A percentile compares a stretch with the other conserved stretches of the same genome.
Conservation (phyloP, 257 asterid species). For the Lavandula angustifolia region DNA sequence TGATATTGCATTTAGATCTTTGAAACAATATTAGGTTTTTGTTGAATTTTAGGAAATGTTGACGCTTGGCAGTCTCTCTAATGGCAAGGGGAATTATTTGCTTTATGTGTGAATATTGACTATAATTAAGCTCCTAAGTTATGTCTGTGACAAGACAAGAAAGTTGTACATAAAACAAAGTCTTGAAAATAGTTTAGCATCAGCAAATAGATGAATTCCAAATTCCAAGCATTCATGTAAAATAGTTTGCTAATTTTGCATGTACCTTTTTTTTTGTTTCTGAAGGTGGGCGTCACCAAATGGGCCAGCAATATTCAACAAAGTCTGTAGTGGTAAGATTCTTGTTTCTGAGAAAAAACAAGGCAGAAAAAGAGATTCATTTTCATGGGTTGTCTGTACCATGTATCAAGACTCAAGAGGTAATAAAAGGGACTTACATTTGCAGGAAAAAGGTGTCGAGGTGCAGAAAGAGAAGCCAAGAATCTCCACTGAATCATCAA, state of each 20-base stretch:
- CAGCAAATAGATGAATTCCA: too few relatives aligned
- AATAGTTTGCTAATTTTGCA: constrained; percentile 30
- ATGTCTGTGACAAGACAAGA: background rate
- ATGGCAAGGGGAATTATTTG: background rate
- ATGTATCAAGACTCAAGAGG: constrained; percentile 7
- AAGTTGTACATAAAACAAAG: background rate
- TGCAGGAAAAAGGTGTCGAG: constrained; percentile 56
- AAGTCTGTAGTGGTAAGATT: constrained; percentile 46
- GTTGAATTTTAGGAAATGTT: constrained; percentile 3
- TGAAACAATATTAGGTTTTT: background rate
- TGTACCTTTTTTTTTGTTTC: constrained; percentile 30
- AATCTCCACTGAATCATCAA: constrained; percentile 66
- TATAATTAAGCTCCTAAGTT: constrained; percentile 2
- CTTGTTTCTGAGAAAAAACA: background rate
- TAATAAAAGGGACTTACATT: constrained; percentile 30
- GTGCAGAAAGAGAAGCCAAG: constrained; percentile 51
- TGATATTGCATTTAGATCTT: constrained; percentile 14
- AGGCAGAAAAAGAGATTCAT: background rate
- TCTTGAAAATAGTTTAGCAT: background rate
- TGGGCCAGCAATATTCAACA: constrained; percentile 46
- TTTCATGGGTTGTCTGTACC: background rate
- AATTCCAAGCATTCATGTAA: constrained; percentile 4
- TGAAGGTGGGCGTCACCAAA: constrained; percentile 52
- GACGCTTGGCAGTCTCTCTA: background rate
- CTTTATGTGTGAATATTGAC: background rate